Evolutionary conservation across 352 stramenopile species (phyloP).

Genomic region (Phytophthora pini): DNA sequence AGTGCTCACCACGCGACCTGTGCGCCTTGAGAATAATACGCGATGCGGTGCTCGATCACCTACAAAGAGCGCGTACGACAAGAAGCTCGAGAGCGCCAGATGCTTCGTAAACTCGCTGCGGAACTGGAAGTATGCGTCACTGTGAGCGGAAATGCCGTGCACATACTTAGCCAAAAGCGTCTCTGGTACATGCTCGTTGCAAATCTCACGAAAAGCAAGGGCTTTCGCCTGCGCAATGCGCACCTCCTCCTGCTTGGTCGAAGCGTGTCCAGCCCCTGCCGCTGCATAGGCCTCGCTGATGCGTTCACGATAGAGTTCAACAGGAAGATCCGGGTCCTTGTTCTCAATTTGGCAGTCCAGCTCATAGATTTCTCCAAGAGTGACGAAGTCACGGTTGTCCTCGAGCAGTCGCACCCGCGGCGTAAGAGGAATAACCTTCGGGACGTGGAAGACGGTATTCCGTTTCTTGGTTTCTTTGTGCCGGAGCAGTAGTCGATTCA

Average conservation of each 20-base stretch:
- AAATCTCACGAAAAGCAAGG: slow-evolving; percentile 83
- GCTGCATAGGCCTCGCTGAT: slow-evolving; percentile 75
- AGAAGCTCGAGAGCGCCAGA: slow-evolving; percentile 82
- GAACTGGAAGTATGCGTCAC: slow-evolving; percentile 88
- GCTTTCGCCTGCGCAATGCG: slow-evolving; percentile 70
- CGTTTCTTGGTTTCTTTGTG: slow-evolving; percentile 91
- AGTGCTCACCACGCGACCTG: slow-evolving; percentile 82
- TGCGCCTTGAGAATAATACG: slow-evolving; percentile 82
- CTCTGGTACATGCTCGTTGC: slow-evolving; percentile 78
- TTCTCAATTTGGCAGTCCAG: slow-evolving; percentile 70
- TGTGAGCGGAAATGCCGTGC: slow-evolving; percentile 71
- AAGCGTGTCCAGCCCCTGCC: slow-evolving; percentile 34
- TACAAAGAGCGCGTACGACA: slow-evolving; percentile 88
- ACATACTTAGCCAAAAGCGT: slow-evolving; percentile 88
- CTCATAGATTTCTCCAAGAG: slow-evolving; percentile 89
- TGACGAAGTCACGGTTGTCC: slow-evolving; percentile 86
- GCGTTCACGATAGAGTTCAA: slow-evolving; percentile 81
- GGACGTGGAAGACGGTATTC: slow-evolving; percentile 90
- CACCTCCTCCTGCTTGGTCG: slow-evolving; percentile 66
- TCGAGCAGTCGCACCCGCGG: slow-evolving; percentile 89
- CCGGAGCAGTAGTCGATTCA: slow-evolving; percentile 85
- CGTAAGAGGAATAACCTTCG: slow-evolving; percentile 93
- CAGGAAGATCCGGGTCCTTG: slow-evolving; percentile 78
- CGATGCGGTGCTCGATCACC: slow-evolving; percentile 87
- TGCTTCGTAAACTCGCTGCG: slow-evolving; percentile 89